A percentile compares a stretch with the other conserved stretches of the same genome.
phyloP scores from a whole-genome alignment of 2,329 filamentous ascomycete genomes.

The Eurotiales sp. region DNA sequence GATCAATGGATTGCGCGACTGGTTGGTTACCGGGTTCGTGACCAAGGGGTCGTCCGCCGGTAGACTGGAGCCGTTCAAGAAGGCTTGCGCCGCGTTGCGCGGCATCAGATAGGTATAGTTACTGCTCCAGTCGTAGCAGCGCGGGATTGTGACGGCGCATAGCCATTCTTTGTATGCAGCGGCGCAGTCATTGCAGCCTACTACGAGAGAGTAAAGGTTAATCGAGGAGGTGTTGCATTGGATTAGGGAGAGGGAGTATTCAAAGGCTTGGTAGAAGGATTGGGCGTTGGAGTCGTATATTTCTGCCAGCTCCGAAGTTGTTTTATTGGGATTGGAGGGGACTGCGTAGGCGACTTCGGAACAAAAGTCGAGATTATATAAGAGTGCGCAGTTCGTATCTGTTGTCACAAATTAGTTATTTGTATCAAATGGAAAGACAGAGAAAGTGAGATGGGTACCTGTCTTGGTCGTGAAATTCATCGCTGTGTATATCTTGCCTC shows the following conservation, averaged over 20 bases:
- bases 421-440: neutral
- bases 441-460: slow-evolving; percentile 47
- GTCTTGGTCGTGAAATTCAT: slow-evolving; percentile 75
- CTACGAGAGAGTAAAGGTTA: slow-evolving; percentile 75
- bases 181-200: slow-evolving; percentile 71
- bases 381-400: slow-evolving; percentile 78
- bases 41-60: slow-evolving; percentile 34
- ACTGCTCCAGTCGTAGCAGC: slow-evolving; percentile 78
- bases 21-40: slow-evolving; percentile 44
- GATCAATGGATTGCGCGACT: slow-evolving; percentile 68
- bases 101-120: slow-evolving; percentile 55
- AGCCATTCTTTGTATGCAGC: slow-evolving; percentile 89
- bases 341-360: slow-evolving; percentile 86
- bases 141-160: slow-evolving; percentile 86
- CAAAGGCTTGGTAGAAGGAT: slow-evolving; percentile 70
- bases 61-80: slow-evolving; percentile 64
- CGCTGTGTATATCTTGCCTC: slow-evolving; percentile 68
- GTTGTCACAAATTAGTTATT: slow-evolving; percentile 9
- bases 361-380: slow-evolving; percentile 87
- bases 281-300: slow-evolving; percentile 76
- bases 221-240: slow-evolving; percentile 74
- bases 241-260: slow-evolving; percentile 75
- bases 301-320: slow-evolving; percentile 58
- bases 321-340: slow-evolving; percentile 70
- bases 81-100: slow-evolving; percentile 68